Conservation (phyloP, 768 basidiomycete species). For the Leccinum disarticulatum region DNA sequence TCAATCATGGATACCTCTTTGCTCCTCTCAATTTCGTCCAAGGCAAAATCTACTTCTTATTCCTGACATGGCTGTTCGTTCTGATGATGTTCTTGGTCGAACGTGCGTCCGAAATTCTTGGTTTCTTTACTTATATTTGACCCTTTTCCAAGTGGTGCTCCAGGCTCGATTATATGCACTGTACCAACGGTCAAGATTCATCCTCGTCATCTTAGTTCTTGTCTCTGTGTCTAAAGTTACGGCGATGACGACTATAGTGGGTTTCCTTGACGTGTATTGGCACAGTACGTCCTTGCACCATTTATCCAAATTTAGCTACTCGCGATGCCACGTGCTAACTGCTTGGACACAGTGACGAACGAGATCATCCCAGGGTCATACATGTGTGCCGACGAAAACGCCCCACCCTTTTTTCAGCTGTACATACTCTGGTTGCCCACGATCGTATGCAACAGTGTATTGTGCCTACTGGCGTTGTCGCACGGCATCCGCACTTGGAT, state of each 20-base stretch:
- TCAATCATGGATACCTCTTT: not conserved
- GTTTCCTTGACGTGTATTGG: not conserved
- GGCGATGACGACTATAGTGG: not conserved
- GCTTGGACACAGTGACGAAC: not conserved
- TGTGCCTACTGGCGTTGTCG: constrained; percentile 11
- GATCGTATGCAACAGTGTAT: constrained; percentile 1
- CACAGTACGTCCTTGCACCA: not conserved
- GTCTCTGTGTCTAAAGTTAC: not conserved
- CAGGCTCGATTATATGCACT: not conserved
- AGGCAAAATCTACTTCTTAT: constrained; percentile 4
- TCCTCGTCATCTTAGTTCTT: not conserved
- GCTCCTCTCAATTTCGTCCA: not conserved
- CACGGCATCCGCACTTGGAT: not conserved
- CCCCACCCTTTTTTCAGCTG: not conserved
- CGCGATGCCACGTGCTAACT: not conserved
- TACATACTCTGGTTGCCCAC: constrained; percentile 12
- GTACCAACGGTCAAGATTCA: not conserved
- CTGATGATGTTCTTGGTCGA: constrained; percentile 3
- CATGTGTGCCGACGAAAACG: not conserved
- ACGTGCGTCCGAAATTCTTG: not conserved
- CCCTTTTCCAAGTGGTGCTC: not conserved
- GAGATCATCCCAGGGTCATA: not conserved
- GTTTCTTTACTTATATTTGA: not conserved
- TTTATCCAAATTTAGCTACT: too few species aligned
- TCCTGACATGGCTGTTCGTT: constrained; percentile 6